Conservation (phyloP, 106 monocot species). For the Acorus gramineus region DNA sequence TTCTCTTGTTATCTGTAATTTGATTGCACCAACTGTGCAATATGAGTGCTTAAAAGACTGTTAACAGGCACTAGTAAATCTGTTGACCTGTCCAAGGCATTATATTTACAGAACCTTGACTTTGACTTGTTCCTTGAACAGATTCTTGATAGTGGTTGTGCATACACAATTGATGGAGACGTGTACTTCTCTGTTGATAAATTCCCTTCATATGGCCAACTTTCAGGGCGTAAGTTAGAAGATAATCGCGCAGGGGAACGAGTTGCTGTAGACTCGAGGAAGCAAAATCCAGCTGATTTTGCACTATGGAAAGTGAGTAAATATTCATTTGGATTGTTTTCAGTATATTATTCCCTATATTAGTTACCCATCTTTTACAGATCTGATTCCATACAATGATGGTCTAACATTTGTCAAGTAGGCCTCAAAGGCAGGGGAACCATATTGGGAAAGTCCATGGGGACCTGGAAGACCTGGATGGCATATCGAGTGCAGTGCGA, state of each 20-base stretch:
- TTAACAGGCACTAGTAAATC: no score
- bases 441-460: slow-evolving; percentile 95
- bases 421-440: slow-evolving; percentile 84
- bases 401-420: slow-evolving; percentile 8
- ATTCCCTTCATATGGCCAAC: slow-evolving; percentile 69
- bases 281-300: slow-evolving; percentile 97
- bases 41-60: no score
- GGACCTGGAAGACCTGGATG: slow-evolving; percentile 95
- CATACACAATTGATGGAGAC: slow-evolving; percentile 71
- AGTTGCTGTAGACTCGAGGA: slow-evolving; percentile 79
- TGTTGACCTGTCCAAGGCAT: no score
- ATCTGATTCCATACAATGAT: not conserved
- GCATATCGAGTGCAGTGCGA: slow-evolving; percentile 99
- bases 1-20: no score
- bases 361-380: not conserved
- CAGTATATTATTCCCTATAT: slow-evolving; percentile 1
- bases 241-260: slow-evolving; percentile 91
- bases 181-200: slow-evolving; percentile 93
- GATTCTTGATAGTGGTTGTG: slow-evolving; percentile 86
- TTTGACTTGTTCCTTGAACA: slow-evolving; percentile 19
- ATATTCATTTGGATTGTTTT: not conserved
- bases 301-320: slow-evolving; percentile 88
- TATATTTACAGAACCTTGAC: not conserved
- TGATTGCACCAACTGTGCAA: no score
- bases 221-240: slow-evolving; percentile 85